Conservation (phyloP, 108 stramenopile genomes). For the Nannochloropsis gaditana region DNA sequence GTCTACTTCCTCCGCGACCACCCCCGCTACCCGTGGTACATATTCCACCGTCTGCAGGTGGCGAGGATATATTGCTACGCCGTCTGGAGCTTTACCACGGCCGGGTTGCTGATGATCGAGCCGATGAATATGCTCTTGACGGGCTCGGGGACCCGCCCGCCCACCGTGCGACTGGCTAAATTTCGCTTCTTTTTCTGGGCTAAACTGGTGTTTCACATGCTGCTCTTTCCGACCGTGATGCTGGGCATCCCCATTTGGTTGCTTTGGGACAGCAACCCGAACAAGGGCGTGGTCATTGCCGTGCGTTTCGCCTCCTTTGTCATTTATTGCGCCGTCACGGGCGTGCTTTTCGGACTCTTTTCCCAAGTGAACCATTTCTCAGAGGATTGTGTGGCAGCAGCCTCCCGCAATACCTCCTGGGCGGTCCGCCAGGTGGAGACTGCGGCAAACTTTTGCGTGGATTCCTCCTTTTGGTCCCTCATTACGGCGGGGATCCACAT, state of each 20-base stretch:
- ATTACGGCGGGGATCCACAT: conserved; percentile 45
- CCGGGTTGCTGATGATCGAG: neutral
- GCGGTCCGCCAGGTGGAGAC: neutral
- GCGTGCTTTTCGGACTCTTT: neutral
- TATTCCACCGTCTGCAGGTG: neutral
- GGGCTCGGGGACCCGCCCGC: neutral
- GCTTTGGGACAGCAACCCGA: neutral
- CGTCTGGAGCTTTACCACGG: neutral
- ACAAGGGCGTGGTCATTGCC: neutral
- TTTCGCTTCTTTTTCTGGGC: neutral
- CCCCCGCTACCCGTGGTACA: neutral
- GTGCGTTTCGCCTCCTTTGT: neutral
- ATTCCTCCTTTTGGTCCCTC: neutral
- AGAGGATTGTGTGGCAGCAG: neutral
- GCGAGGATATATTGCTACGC: neutral
- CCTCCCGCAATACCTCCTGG: conserved; percentile 7
- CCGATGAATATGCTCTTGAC: conserved; percentile 10
- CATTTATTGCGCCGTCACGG: neutral
- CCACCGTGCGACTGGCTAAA: neutral
- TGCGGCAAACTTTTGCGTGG: conserved; percentile 1
- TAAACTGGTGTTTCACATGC: neutral
- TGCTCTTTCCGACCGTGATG: neutral
- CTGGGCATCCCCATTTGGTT: neutral
- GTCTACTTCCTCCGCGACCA: neutral
- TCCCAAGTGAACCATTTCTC: neutral